Base-by-base conservation (phyloP, 2,329 filamentous ascomycete species). In the Exophiala spinifera region DNA sequence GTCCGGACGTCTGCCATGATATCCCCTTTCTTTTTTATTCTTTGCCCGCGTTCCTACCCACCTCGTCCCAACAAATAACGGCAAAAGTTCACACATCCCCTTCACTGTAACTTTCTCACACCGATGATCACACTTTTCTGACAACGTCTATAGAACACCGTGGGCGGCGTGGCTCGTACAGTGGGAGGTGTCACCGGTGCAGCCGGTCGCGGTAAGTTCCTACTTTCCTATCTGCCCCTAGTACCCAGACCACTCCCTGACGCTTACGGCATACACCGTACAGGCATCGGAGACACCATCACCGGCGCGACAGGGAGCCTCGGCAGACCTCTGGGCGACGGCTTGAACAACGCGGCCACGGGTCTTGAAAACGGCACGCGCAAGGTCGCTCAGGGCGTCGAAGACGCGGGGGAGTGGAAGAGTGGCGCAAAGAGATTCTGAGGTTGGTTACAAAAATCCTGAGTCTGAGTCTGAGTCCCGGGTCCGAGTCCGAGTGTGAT, bases 401-500 rank as follows among this genome's bases (percentile, higher is more conserved):
- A 84, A 69, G 72, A 82, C 63, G 81, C 81, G 10, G 81, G 82
- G 2, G 69, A 83, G 65, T 82, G 80, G 79, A 55, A 55, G 51
- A 31, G 44, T n/a, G 62, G 62, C 3, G 49, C 54, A 20, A 57
- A 52, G 20, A 20, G 57, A 25, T 45, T 60, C 25, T 60, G 36
- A 52, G 36, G 8, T n/a, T 8, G 6, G 4, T 10, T 10, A 31
- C 6, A 31, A 31, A 31, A 31, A n/a, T n/a, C n/a, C n/a, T n/a
- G n/a, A n/a, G n/a, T n/a, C n/a, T n/a, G n/a, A n/a, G n/a, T n/a
- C n/a, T n/a, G n/a, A n/a, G n/a, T n/a, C n/a, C n/a, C n/a, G n/a
- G n/a, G n/a, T n/a, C n/a, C n/a, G n/a, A n/a, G n/a, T n/a, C n/a
- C n/a, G n/a, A n/a, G n/a, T n/a, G n/a, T n/a, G n/a, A n/a, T n/a